A percentile compares a stretch with the other conserved stretches of the same genome.
Evolutionary conservation across 495 filamentous ascomycete species (phyloP).

Genomic region (Oidiodendron maius): DNA sequence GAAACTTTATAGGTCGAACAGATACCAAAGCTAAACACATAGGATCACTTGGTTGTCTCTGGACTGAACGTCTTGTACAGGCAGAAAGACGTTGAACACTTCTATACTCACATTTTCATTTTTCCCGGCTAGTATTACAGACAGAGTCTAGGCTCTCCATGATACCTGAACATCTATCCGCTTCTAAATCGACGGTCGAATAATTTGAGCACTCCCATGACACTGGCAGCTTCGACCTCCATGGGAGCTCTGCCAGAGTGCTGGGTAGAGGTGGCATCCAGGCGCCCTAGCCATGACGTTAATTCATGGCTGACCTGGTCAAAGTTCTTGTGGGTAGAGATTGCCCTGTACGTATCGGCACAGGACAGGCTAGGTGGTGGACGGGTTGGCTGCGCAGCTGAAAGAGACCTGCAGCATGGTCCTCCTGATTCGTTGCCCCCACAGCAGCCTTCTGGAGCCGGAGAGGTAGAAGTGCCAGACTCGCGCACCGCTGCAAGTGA

Average conservation of each 20-base stretch:
- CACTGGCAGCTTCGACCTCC: slow-evolving; percentile 80
- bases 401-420: slow-evolving; percentile 42
- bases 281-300: slow-evolving; percentile 66
- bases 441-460: slow-evolving; percentile 43
- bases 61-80: too few species aligned
- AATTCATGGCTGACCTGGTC: slow-evolving; percentile 70
- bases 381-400: slow-evolving; percentile 12
- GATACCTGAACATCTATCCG: too few species aligned
- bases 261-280: slow-evolving; percentile 50
- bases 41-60: too few species aligned
- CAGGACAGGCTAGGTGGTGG: slow-evolving; percentile 46
- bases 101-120: too few species aligned
- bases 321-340: slow-evolving; percentile 76
- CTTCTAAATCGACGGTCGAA: slow-evolving; percentile 75
- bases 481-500: slow-evolving; percentile 63
- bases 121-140: too few species aligned
- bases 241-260: slow-evolving; percentile 49
- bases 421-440: slow-evolving; percentile 38
- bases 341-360: slow-evolving; percentile 75
- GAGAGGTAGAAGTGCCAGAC: slow-evolving; percentile 34
- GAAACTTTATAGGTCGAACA: too few species aligned
- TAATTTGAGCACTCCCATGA: slow-evolving; percentile 77
- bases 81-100: too few species aligned
- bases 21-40: too few species aligned
- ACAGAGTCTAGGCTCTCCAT: too few species aligned